Percentiles rank a stretch among this genome's conserved stretches.
Conservation (phyloP, 371 early-diverging fungal species). For the Lichtheimia hyalospora region DNA sequence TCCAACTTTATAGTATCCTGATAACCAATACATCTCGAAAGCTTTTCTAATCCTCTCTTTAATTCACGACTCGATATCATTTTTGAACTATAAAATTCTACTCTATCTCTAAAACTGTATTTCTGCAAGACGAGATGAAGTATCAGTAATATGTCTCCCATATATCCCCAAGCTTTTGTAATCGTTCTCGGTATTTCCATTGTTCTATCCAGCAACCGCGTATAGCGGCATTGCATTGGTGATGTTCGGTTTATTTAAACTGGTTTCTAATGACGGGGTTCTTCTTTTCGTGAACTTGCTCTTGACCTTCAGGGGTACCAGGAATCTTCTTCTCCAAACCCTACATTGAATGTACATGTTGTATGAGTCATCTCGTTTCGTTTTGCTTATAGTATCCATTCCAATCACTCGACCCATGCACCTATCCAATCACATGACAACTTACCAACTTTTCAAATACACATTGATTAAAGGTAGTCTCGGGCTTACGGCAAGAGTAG, state of each 20-base stretch:
- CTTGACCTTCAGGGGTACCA: constrained; percentile 67
- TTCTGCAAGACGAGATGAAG: no score
- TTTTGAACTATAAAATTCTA: no score
- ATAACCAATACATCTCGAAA: no score
- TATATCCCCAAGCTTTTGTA: no score
- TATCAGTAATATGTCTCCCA: no score
- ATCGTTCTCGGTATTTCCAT: no score
- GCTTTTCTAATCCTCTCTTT: no score
- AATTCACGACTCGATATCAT: no score
- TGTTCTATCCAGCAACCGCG: constrained; percentile 9
- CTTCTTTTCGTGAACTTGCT: constrained; percentile 73
- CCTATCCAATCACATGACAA: neutral
- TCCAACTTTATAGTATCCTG: no score
- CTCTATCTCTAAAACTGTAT: no score
- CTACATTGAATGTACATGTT: constrained; percentile 28
- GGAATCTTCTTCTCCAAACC: constrained; percentile 81
- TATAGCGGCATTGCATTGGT: neutral
- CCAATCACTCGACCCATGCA: no score
- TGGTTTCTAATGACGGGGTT: constrained; percentile 64
- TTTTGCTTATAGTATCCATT: no score
- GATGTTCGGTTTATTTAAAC: constrained; percentile 32
- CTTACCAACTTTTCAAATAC: constrained; percentile 88
- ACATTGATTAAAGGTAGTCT: constrained; percentile 84
- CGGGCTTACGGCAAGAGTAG: constrained; percentile 79
- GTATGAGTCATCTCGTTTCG: neutral